Base-by-base conservation (phyloP, 2,329 filamentous ascomycete species). In the Claviceps pazoutovae region DNA sequence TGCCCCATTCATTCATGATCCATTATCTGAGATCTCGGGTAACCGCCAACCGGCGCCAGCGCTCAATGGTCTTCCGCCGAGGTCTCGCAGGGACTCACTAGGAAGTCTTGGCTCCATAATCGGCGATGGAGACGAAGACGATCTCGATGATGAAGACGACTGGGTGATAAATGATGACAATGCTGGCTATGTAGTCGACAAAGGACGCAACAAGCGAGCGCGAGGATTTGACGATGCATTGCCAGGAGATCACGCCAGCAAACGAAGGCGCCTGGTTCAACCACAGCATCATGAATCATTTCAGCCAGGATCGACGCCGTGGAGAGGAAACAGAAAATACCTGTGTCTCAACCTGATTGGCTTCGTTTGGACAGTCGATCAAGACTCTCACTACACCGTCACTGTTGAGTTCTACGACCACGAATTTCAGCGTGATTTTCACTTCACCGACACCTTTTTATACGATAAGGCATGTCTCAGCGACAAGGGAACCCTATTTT, bases 321-420 rank as follows among this genome's bases (percentile, higher is more conserved):
- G 93, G 94, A 82, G 88, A 56, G 93, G 93, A 1, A 93, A 95
- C 65, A 78, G 93, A 56, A 88, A 91, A 63, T 95, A 98, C 63
- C 76, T 98, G 1, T 95, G 88, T 62, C 78, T 97, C 42, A 97
- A 97, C 63, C 72, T 98, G 54, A 87, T 90, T 50, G 93, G 94
- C 1, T 93, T 94, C 62, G 87, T 96, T 8, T 98, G 93, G 88
- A 97, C 91, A 0, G 88, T 98, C 17, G 87, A 95, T 59, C 93
- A 98, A 67, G 90, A 96, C 62, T 86, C 85, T 0, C 85, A 91
- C 60, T 82, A 97, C 64, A 98, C 93, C 1, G 84, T 98, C 11
- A 96, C 90, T 0, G 90, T 97, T 2, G 93, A 97, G 61, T 98
- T 98, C 65, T 96, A 97, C 65, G 94, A 98, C 66, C 85, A 89